Base-by-base conservation (phyloP, 176 grass and related monocot genomes). In the Oryza punctata region DNA sequence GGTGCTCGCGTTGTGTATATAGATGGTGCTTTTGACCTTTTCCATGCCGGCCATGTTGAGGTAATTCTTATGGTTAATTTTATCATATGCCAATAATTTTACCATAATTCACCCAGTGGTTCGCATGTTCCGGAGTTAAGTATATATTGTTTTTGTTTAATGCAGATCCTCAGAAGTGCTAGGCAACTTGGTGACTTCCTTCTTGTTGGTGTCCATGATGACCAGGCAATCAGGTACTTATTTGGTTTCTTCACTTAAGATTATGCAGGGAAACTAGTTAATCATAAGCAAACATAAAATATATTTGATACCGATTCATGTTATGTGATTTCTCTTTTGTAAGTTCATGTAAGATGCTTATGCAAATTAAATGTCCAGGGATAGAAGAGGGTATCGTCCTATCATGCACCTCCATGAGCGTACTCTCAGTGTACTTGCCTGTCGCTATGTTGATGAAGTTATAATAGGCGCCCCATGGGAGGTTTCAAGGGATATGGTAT, bases 41-140 rank as follows among this genome's bases (percentile, higher is more conserved):
- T 98, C 83, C 93, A 98, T 63, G 96, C 96, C 33, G 96, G 96
- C 59, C 91, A 98, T 85, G 96, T 98, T 46, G 96, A 98, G 93
- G 96, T 98, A 85, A 27, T 12, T 82, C 83, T 70, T 63, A 40
- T 70, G 69, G 43, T 84, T 84, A 10, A 73, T 54, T 7, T 54
- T 54, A 54, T 54, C 50, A 54, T 57, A 30, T 70, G 73, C 45
- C 76, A 78, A 91, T 78, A 67, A 78, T 38, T 71, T 88, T 81
- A 45, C 63, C 29, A 7, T n/a, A 32, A 63, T 3, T 37, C 60
- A 27, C 4, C 7, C 35, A 26, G 15, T 77, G 50, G 25, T 63
- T 73, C 11, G 32, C 87, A 37, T 78, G 16, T 72, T 65, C 72
- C 46, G 5, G 28, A 6, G 45, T 47, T 46, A 12, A 44, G 74